Evolutionary conservation across 192 early-diverging fungal species (phyloP).

Genomic region (Coemansia sp.): DNA sequence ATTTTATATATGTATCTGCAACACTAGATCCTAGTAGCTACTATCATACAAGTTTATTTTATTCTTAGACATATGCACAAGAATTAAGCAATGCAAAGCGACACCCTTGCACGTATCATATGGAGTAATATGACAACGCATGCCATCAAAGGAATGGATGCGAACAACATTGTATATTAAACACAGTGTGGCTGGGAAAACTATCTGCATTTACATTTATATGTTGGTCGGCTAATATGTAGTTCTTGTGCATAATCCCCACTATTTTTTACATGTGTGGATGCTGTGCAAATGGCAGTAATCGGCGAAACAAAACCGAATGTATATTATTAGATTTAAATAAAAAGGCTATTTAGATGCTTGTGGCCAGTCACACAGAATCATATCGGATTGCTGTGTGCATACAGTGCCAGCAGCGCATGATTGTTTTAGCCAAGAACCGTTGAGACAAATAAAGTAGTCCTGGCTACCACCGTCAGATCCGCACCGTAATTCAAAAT

Average conservation of each 20-base stretch:
- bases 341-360: neutral
- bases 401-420: constrained; percentile 20
- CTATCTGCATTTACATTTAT: neutral
- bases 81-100: neutral
- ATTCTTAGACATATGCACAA: neutral
- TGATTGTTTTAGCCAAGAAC: constrained; percentile 7
- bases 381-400: neutral
- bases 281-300: neutral
- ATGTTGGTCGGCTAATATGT: neutral
- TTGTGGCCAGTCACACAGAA: constrained; percentile 15
- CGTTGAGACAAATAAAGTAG: constrained; percentile 19
- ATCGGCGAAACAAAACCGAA: neutral
- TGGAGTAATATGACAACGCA: no score
- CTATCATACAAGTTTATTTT: no score
- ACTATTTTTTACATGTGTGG: neutral
- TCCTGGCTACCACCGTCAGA: neutral
- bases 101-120: no score
- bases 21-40: no score
- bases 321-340: neutral
- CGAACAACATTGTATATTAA: no score
- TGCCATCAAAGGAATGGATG: no score
- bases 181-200: no score
- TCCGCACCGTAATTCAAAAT: neutral
- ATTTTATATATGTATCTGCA: no score
- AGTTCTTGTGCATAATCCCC: no score